Evolutionary conservation across 2,329 filamentous ascomycete species (phyloP).

Genomic region (Alternaria metachromatica): DNA sequence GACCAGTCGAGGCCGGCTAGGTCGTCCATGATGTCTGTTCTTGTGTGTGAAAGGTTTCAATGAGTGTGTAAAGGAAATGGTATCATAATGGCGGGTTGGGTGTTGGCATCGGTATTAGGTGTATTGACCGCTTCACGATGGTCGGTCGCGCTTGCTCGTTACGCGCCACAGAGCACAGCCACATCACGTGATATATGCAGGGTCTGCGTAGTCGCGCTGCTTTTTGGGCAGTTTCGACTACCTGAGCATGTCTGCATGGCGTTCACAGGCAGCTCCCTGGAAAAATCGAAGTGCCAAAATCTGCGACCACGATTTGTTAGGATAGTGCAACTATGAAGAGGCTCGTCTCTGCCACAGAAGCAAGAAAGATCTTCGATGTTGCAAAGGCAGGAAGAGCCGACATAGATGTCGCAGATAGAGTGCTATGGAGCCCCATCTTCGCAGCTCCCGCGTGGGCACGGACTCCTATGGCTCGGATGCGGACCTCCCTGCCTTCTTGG

Average conservation of each 20-base stretch:
- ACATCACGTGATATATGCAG: conserved; percentile 19
- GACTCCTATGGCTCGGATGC: neutral
- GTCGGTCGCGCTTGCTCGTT: conserved; percentile 13
- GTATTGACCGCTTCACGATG: conserved; percentile 8
- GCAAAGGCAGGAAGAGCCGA: neutral
- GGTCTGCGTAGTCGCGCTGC: neutral
- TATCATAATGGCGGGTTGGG: conserved; percentile 28
- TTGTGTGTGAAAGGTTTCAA: conserved; percentile 8
- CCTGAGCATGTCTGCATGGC: neutral
- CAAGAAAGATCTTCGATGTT: neutral
- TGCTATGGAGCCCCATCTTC: neutral
- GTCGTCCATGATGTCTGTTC: conserved; percentile 57
- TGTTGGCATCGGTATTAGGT: neutral
- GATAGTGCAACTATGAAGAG: neutral
- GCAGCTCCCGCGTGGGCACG: conserved; percentile 3
- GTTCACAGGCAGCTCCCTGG: neutral
- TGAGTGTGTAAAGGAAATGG: conserved; percentile 17
- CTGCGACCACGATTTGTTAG: neutral
- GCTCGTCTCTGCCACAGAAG: neutral
- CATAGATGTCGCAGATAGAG: neutral
- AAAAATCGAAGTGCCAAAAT: neutral
- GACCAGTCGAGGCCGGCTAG: conserved; percentile 58
- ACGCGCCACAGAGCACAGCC: conserved; percentile 19
- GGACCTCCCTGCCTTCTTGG: neutral
- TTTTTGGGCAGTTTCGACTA: no score